Base-by-base conservation (phyloP, 345 rosid species). In the Hibiscus tridactylites region DNA sequence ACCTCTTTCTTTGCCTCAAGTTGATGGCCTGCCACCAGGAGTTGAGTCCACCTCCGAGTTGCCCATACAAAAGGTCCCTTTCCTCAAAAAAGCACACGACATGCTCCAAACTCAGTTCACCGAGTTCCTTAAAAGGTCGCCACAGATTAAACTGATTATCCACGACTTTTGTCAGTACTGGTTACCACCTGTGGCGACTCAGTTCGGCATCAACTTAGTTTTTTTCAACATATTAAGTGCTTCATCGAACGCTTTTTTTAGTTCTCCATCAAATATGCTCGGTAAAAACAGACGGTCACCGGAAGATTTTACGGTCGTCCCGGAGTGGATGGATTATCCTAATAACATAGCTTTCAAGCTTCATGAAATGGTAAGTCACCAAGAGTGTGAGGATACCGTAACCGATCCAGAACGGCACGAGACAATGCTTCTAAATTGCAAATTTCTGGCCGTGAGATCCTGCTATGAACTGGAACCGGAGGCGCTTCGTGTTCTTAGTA, bases 321-420 rank as follows among this genome's bases (percentile, higher is more conserved):
- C 46, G 5, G 6, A 0, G 11, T 61, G 44, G 65, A 61, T 61
- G 44, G 46, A 61, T 33, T 61, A 61, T 33, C 46, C 46, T 31
- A 61, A 61, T 33, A 61, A 61, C 44, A 33, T 61, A 61, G 44
- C 65, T 61, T 61, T 6, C 33, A 61, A 61, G 65, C 65, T 61
- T 12, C 46, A 33, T 61, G 46, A 61, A 33, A 16, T 35, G 6
- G 12, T 3, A 42, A 33, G 13, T 33, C 65, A 33, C 24, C 10
- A 2, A 1, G 65, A 61, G 11, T 61, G 65, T 42, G 17, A 31
- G 24, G 46, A 61, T 15, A 15, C 21, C 2, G 5, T 61, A 16
- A 31, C 21, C 16, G 44, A 61, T 13, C 8, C 7, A 31, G 65
- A 31, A 61, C 12, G 65, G 11, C 0, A 0, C 0, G 44, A 5